phyloP scores from a whole-genome alignment of 176 grass and related monocot species.

The Phyllostachys edulis region DNA sequence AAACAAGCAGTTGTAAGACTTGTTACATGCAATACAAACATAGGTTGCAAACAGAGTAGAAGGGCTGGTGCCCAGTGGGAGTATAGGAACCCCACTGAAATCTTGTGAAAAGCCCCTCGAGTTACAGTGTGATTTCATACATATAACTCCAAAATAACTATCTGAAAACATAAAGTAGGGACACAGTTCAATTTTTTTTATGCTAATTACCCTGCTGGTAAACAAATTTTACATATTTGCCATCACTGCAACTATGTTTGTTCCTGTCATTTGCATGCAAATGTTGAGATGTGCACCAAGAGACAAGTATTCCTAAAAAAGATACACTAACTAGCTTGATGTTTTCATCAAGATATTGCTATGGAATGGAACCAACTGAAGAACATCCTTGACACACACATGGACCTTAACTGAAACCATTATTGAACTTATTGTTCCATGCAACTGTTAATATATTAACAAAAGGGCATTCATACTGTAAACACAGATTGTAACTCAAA shows the following conservation, averaged over 20 bases:
- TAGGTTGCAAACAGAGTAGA: neutral
- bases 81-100: neutral
- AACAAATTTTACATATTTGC: neutral
- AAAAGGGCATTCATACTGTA: neutral
- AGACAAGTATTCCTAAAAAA: neutral
- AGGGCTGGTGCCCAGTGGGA: neutral
- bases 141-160: neutral
- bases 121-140: neutral
- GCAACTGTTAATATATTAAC: neutral
- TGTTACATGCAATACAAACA: constrained; percentile 16
- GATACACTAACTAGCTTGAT: neutral
- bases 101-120: neutral
- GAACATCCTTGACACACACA: neutral
- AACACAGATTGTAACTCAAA: constrained; percentile 6
- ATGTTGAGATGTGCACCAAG: constrained; percentile 8
- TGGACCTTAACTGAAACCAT: constrained; percentile 11
- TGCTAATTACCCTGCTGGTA: neutral
- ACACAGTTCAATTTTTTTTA: neutral
- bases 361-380: constrained; percentile 4
- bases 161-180: neutral
- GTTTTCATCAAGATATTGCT: neutral
- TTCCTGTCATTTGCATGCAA: neutral
- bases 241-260: neutral
- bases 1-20: constrained; percentile 8
- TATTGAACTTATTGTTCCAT: neutral